Evolutionary conservation across 495 filamentous ascomycete genomes (phyloP).

Genomic region (Penicillium atrosanguineum): DNA sequence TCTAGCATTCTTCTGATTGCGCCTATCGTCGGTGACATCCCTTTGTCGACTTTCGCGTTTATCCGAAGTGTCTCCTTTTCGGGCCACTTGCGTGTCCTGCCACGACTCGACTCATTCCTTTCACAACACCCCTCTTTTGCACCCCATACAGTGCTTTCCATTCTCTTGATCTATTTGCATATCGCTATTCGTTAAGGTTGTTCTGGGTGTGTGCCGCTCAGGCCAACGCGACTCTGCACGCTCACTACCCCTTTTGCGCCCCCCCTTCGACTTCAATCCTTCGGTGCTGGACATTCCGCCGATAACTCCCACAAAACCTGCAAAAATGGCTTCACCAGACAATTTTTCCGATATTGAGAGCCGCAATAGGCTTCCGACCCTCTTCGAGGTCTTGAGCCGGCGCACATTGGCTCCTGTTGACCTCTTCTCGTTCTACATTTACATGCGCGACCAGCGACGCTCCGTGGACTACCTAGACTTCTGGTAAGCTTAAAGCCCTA

Average conservation of each 20-base stretch:
- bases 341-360: conserved; percentile 36
- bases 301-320: conserved; percentile 2
- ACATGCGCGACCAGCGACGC: conserved; percentile 97
- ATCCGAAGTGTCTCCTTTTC: conserved; percentile 7
- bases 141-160: not conserved
- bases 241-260: conserved; percentile 24
- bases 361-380: conserved; percentile 84
- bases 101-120: conserved; percentile 10
- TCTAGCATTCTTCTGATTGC: conserved; percentile 5
- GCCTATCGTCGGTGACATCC: conserved; percentile 10
- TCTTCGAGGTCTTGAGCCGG: conserved; percentile 92
- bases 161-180: conserved; percentile 6
- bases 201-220: conserved; percentile 5
- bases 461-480: conserved; percentile 98
- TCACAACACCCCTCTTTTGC: conserved; percentile 12
- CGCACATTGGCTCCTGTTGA: conserved; percentile 90
- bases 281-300: conserved; percentile 25
- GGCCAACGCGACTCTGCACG: conserved; percentile 10
- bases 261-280: conserved; percentile 14
- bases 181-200: conserved; percentile 7
- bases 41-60: conserved; percentile 3
- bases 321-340: conserved; percentile 35
- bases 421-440: conserved; percentile 98
- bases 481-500: conserved; percentile 60
- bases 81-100: conserved; percentile 8